These are phyloP conservation scores for Ophiostoma australiae DNA, from an alignment of 2,329 filamentous ascomycete species.

Conservation along the genomic window DNA sequence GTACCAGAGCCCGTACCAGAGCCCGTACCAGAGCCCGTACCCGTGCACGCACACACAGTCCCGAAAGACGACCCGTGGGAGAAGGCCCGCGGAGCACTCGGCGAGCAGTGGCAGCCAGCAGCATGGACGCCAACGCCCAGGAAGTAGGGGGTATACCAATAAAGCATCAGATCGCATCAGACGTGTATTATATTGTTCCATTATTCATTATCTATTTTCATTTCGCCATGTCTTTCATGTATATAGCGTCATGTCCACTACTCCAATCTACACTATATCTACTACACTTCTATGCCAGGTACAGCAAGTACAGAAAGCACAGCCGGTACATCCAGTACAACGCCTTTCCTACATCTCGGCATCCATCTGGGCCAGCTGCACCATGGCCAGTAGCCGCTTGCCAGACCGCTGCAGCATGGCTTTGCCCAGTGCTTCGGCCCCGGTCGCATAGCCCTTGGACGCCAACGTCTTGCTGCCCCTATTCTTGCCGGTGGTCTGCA, in stretches of 20 bases:
- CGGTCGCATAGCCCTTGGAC: neutral
- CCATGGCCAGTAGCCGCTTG: constrained; percentile 40
- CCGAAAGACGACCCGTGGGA: constrained; percentile 53
- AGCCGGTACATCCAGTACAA: no score
- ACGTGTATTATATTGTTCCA: neutral
- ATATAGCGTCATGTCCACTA: constrained; percentile 9
- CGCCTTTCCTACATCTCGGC: constrained; percentile 2
- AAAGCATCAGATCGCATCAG: neutral
- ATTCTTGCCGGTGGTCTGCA: constrained; percentile 29
- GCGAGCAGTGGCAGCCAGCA: constrained; percentile 64
- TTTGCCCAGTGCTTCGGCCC: constrained; percentile 40
- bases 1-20: neutral
- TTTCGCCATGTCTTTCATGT: neutral
- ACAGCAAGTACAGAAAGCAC: neutral
- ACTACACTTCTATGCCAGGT: no score
- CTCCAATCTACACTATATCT: neutral
- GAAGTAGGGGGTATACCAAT: constrained; percentile 28
- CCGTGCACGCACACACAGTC: neutral
- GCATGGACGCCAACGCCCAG: constrained; percentile 47
- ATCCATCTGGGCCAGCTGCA: constrained; percentile 36
- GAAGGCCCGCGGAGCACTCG: constrained; percentile 48
- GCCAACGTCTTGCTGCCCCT: neutral
- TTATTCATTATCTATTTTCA: neutral
- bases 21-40: constrained; percentile 11
- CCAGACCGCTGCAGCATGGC: constrained; percentile 43